phyloP scores from a whole-genome alignment of 805 yeast genomes.

The Yarrowia bubula region DNA sequence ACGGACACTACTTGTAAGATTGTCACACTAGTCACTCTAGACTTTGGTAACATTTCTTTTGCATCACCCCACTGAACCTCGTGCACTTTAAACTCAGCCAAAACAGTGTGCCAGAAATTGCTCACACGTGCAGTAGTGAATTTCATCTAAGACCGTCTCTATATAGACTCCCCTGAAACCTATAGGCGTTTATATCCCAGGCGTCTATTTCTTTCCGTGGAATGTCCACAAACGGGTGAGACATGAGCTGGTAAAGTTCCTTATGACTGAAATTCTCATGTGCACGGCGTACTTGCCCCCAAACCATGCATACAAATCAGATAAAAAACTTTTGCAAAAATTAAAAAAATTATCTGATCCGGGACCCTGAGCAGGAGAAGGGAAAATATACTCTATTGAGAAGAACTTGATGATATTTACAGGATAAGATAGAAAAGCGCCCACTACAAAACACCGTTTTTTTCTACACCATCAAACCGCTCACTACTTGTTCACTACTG shows the following conservation, averaged over 20 bases:
- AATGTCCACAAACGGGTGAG: no score
- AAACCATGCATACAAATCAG: slow-evolving; percentile 23
- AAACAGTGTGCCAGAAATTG: neutral
- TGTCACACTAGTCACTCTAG: no score
- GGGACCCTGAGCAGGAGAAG: neutral
- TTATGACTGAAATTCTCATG: neutral
- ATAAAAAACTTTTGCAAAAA: neutral
- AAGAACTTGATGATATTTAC: no score
- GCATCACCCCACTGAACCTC: slow-evolving; percentile 15
- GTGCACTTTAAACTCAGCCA: neutral
- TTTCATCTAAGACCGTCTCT: slow-evolving; percentile 4
- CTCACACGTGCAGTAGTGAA: slow-evolving; percentile 19
- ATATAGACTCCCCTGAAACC: neutral
- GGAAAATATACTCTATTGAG: neutral
- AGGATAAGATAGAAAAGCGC: no score
- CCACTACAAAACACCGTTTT: no score
- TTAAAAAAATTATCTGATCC: slow-evolving; percentile 18
- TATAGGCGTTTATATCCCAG: neutral
- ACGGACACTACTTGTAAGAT: no score
- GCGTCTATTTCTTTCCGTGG: neutral
- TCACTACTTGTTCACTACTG: no score
- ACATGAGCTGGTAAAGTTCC: neutral
- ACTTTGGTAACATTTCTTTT: no score
- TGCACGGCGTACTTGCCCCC: slow-evolving; percentile 17
- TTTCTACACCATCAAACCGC: no score